Base-by-base conservation (phyloP, 805 yeast species). In the Candida ovalis region DNA sequence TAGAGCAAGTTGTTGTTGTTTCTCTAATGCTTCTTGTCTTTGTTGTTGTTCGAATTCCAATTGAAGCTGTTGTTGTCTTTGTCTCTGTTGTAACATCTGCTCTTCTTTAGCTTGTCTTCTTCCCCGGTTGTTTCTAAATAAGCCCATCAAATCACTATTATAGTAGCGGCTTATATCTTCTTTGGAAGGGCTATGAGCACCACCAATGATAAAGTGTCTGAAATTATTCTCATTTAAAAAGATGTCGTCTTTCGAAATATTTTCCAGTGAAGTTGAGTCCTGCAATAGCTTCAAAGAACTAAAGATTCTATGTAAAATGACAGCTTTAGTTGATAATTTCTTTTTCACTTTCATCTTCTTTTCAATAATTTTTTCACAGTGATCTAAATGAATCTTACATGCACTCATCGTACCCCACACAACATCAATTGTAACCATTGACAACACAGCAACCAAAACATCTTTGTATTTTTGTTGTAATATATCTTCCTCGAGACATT, bases 331-430 rank as follows among this genome's bases (percentile, higher is more conserved):
- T 0, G 91, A 82, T 21, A 88, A 65, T 51, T 77, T 79, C 56
- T 83, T 79, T 60, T 89, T 80, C 45, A 72, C 75, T 40, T 70
- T 70, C 83, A 84, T 82, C 58, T 92, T 80, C 55, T 81, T 77
- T 30, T 80, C 78, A 23, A 89, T 84, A 48, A 87, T 83, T 47
- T 77, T 78, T 52, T 88, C 92, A 68, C 96, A 86, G 57, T 89
- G 80, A 46, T 81, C 78, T 46, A 89, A 72, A 67, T 88, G 88
- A 49, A 82, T 76, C 53, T 80, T 81, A 59, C 96, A 88, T 55
- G 86, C 94, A 47, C 86, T 83, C 91, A 87, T 86, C 1, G 92
- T 82, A 2, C 96, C 96, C 88, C 95, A 86, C 15, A 88, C 91
- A 44, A 88, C 83, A 67, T 89, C 96, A 44, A 89, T 86, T 6